These are phyloP conservation scores for Aspergillus aculeatus DNA, from an alignment of 2,329 filamentous ascomycete genomes.

Conservation along the genomic window DNA sequence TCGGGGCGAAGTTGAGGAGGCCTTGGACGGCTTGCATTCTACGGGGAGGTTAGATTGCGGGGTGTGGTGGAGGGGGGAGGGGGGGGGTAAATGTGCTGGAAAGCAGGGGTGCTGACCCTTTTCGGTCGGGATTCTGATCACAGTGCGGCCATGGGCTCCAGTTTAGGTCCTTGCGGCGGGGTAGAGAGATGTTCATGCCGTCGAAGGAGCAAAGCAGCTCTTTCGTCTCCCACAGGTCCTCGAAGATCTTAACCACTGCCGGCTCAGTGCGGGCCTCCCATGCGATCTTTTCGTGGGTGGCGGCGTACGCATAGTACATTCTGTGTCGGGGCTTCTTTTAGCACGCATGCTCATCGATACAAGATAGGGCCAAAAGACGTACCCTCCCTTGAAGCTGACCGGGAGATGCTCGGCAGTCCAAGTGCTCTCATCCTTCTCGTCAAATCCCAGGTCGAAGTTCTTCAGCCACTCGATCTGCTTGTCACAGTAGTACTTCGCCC, in stretches of 20 bases:
- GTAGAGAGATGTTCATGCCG: conserved; percentile 43
- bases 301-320: conserved; percentile 42
- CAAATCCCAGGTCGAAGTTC: conserved; percentile 40
- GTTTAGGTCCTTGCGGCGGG: conserved; percentile 30
- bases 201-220: conserved; percentile 28
- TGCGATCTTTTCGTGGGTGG: conserved; percentile 43
- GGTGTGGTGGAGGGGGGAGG: too few relatives aligned
- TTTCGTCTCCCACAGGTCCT: conserved; percentile 39
- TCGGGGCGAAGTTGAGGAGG: conserved; percentile 15
- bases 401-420: conserved; percentile 46
- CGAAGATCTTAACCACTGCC: conserved; percentile 40
- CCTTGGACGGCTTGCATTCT: conserved; percentile 14
- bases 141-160: conserved; percentile 12
- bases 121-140: conserved; percentile 13
- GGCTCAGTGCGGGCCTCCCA: conserved; percentile 45
- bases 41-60: too few relatives aligned
- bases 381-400: conserved; percentile 22
- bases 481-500: conserved; percentile 20
- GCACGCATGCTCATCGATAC: too few relatives aligned
- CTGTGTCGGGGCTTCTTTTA: too few relatives aligned
- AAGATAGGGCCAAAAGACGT: too few relatives aligned
- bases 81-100: too few relatives aligned
- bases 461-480: conserved; percentile 39
- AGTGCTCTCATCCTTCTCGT: conserved; percentile 36
- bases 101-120: conserved; percentile 6